Percentiles rank a stretch among this genome's conserved stretches.
These are phyloP conservation scores for Megacollybia platyphylla DNA, from an alignment of 1,284 basidiomycete species.

Conservation along the genomic window DNA sequence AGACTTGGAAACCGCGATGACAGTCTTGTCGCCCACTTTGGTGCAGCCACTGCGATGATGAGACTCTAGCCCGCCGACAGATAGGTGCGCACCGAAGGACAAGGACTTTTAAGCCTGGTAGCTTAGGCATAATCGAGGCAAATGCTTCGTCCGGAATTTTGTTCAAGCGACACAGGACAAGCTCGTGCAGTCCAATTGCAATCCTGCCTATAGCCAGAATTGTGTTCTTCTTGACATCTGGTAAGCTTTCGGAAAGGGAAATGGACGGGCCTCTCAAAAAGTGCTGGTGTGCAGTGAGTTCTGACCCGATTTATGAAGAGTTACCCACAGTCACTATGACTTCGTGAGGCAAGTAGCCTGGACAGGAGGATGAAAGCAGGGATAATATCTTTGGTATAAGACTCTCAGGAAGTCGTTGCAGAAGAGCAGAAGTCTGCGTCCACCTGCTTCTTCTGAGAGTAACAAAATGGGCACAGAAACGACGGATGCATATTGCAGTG, in stretches of 20 bases:
- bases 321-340: constrained; percentile 39
- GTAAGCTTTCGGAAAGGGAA: constrained; percentile 32
- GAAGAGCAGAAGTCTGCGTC: constrained; percentile 21
- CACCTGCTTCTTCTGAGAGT: constrained; percentile 24
- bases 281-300: constrained; percentile 23
- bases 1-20: constrained; percentile 24
- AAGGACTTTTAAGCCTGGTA: constrained; percentile 32
- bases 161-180: constrained; percentile 37
- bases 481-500: constrained; percentile 33
- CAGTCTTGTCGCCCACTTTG: constrained; percentile 39
- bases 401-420: constrained; percentile 40
- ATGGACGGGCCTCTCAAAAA: constrained; percentile 46
- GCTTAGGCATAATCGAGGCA: constrained; percentile 29
- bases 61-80: constrained; percentile 2
- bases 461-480: constrained; percentile 34
- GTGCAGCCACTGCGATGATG: constrained; percentile 34
- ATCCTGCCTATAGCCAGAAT: constrained; percentile 29
- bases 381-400: constrained; percentile 37
- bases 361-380: constrained; percentile 32
- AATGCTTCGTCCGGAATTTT: constrained; percentile 41
- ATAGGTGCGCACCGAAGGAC: constrained; percentile 34
- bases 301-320: background rate
- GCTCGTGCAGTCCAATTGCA: constrained; percentile 22
- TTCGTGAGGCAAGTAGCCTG: constrained; percentile 36
- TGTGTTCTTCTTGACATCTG: constrained; percentile 38